A percentile compares a stretch with the other conserved stretches of the same genome.
These are phyloP conservation scores for Talaromyces verruculosus DNA, from an alignment of 2,329 filamentous ascomycete species.

Conservation along the genomic window DNA sequence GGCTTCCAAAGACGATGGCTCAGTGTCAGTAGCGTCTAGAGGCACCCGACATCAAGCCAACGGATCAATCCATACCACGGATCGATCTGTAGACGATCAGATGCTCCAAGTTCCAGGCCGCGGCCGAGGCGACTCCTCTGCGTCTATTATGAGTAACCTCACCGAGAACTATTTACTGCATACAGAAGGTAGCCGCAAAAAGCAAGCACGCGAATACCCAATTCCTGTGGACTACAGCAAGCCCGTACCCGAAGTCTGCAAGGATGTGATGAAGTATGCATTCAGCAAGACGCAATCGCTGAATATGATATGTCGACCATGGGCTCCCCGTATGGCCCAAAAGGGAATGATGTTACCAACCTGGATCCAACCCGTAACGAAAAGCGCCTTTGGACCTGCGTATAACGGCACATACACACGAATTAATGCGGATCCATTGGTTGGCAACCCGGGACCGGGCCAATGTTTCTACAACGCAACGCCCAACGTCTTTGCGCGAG, in stretches of 20 bases:
- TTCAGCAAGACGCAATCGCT: slow-evolving; percentile 21
- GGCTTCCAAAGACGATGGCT: background rate
- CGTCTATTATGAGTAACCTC: slow-evolving; percentile 1
- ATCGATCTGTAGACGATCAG: background rate
- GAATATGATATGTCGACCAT: slow-evolving; percentile 25
- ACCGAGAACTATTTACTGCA: background rate
- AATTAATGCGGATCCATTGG: slow-evolving; percentile 29
- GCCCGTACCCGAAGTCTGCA: slow-evolving; percentile 21
- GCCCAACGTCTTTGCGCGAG: slow-evolving; percentile 21
- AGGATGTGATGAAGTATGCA: slow-evolving; percentile 23
- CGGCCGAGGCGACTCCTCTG: slow-evolving; percentile 1
- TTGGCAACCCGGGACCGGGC: slow-evolving; percentile 22
- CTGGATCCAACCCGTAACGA: slow-evolving; percentile 22
- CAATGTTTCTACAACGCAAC: slow-evolving; percentile 17
- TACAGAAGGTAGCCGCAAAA: background rate
- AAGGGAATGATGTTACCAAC: slow-evolving; percentile 20
- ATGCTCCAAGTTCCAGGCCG: slow-evolving; percentile 8
- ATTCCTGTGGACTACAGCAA: slow-evolving; percentile 22
- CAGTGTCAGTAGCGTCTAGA: background rate
- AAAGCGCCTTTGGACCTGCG: slow-evolving; percentile 19
- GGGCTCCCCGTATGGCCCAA: slow-evolving; percentile 20
- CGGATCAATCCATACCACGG: background rate
- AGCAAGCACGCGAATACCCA: background rate
- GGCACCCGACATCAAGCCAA: background rate
- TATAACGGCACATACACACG: slow-evolving; percentile 14